Conservation (phyloP, 2,329 filamentous ascomycete genomes). For the Chalaropsis ovoidea region DNA sequence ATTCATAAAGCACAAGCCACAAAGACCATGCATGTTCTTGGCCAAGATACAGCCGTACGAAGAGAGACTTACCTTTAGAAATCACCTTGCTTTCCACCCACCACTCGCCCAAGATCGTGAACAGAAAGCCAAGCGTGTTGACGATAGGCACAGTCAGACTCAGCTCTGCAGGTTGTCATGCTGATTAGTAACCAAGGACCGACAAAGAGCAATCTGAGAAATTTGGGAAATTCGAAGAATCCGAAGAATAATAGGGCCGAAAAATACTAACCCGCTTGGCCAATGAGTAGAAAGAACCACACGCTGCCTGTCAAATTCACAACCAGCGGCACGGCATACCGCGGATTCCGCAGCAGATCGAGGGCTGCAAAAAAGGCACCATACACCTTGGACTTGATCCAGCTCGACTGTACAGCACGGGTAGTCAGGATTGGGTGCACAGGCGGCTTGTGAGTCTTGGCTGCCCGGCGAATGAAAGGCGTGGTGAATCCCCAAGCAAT, state of each 20-base stretch:
- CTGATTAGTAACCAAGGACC: not conserved
- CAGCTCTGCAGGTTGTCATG: conserved; percentile 51
- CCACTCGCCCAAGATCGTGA: conserved; percentile 91
- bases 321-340: conserved; percentile 74
- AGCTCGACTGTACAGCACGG: conserved; percentile 45
- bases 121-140: conserved; percentile 90
- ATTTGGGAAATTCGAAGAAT: no score
- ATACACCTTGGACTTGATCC: conserved; percentile 52
- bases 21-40: conserved; percentile 19
- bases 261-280: conserved; percentile 64
- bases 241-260: conserved; percentile 4
- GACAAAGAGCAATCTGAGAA: not conserved
- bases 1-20: not conserved
- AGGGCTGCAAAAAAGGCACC: conserved; percentile 62
- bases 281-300: conserved; percentile 94
- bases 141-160: conserved; percentile 91
- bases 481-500: conserved; percentile 90
- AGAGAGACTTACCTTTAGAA: conserved; percentile 52
- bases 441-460: conserved; percentile 59
- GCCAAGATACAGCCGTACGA: not conserved
- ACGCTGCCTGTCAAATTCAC: conserved; percentile 86
- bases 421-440: conserved; percentile 46
- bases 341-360: conserved; percentile 69
- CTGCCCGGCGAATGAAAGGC: conserved; percentile 80
- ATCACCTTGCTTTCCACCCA: conserved; percentile 89